Evolutionary conservation across 2,329 filamentous ascomycete species (phyloP).

Genomic region (Xylaria sp.): DNA sequence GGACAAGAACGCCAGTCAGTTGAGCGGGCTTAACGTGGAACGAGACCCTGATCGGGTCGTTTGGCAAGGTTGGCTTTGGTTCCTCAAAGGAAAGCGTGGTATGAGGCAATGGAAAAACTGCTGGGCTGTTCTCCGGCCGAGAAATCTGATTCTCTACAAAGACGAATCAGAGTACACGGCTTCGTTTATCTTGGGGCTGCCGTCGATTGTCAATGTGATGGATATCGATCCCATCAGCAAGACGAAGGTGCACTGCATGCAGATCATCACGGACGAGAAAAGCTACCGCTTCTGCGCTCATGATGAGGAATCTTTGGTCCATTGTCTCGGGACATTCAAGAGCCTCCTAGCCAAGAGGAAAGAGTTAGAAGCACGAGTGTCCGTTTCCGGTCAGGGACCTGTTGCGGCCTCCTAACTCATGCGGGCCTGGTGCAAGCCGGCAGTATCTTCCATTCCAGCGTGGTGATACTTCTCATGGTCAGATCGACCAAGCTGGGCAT

Average conservation of each 20-base stretch:
- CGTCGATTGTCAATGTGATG: conserved; percentile 85
- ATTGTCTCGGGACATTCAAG: conserved; percentile 91
- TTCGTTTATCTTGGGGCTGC: conserved; percentile 81
- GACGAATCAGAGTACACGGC: conserved; percentile 91
- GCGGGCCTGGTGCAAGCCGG: neutral
- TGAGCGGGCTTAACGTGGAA: conserved; percentile 66
- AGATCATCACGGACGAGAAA: conserved; percentile 94
- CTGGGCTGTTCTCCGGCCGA: conserved; percentile 90
- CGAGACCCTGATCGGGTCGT: conserved; percentile 87
- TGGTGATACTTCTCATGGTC: conserved; percentile 2
- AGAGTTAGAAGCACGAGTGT: conserved; percentile 66
- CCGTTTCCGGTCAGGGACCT: conserved; percentile 47
- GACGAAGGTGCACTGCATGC: conserved; percentile 87
- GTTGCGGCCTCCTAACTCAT: conserved; percentile 13
- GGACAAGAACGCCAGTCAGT: conserved; percentile 70
- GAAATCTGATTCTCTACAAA: conserved; percentile 91
- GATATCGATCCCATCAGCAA: conserved; percentile 89
- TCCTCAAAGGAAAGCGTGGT: conserved; percentile 83
- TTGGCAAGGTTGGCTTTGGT: conserved; percentile 90
- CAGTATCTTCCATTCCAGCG: neutral
- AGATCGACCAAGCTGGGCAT: conserved; percentile 20
- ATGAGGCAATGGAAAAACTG: conserved; percentile 93
- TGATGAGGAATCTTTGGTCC: conserved; percentile 84
- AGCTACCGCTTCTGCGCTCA: conserved; percentile 80
- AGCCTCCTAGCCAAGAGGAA: conserved; percentile 79